phyloP scores from a whole-genome alignment of 75 land plant genomes.

The Sequoiadendron giganteum region DNA sequence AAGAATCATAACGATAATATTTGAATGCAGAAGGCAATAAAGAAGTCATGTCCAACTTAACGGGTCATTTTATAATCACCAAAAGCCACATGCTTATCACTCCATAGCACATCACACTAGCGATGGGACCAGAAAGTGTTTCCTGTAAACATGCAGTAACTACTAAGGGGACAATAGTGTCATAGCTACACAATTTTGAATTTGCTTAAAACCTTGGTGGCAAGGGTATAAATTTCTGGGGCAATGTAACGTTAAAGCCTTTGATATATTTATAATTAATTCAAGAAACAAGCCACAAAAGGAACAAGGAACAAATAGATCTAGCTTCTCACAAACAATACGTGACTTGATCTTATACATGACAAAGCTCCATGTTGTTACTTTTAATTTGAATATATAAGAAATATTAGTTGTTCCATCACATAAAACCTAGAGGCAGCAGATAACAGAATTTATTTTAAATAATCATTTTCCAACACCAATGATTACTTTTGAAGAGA shows the following conservation, averaged over 20 bases:
- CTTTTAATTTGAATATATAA: too few species aligned
- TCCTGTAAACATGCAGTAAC: neutral
- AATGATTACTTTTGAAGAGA: neutral
- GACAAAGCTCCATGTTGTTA: too few species aligned
- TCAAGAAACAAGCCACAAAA: neutral
- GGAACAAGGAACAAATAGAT: neutral
- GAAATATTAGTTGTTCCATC: neutral
- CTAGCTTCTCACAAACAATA: neutral
- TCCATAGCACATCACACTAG: neutral
- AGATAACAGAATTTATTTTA: neutral
- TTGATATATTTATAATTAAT: too few species aligned
- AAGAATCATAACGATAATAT: neutral
- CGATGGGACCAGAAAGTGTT: neutral
- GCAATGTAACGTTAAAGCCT: neutral
- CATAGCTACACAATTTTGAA: neutral
- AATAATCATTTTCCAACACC: neutral
- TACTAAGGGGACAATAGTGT: neutral
- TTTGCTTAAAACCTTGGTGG: neutral
- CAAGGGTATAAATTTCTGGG: neutral
- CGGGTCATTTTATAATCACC: neutral
- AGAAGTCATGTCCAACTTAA: neutral
- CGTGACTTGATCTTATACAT: too few species aligned
- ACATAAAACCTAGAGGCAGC: neutral
- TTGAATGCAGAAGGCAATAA: neutral
- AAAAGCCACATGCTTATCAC: too few species aligned